Percentiles rank a stretch among this genome's conserved stretches.
Conservation (phyloP, 352 stramenopile genomes). For the Globisporangium viniferum region DNA sequence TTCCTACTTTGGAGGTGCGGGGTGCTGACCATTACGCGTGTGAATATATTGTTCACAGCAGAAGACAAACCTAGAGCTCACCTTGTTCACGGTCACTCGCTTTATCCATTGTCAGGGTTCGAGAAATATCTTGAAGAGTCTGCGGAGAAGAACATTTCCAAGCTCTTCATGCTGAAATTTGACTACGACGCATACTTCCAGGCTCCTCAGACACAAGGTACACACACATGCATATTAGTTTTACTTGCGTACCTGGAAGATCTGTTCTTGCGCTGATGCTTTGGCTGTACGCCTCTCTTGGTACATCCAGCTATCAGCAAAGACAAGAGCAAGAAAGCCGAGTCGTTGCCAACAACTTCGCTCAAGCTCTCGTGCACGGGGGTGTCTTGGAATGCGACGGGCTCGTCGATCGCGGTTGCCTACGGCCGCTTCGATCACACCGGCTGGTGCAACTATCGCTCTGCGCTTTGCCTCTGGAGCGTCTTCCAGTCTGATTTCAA, state of each 20-base stretch:
- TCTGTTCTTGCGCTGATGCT: not conserved
- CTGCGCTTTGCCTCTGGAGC: conserved; percentile 82
- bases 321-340: conserved; percentile 18
- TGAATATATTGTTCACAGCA: not conserved
- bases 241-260: not conserved
- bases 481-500: conserved; percentile 83
- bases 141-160: conserved; percentile 59
- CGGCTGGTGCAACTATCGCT: conserved; percentile 87
- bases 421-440: conserved; percentile 85
- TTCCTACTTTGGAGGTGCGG: conserved; percentile 41
- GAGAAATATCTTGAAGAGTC: conserved; percentile 58
- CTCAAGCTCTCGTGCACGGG: conserved; percentile 78
- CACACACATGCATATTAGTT: not conserved
- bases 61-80: not conserved
- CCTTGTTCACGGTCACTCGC: not conserved
- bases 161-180: conserved; percentile 62
- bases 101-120: conserved; percentile 29
- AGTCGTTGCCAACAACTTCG: conserved; percentile 17
- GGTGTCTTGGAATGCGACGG: conserved; percentile 85
- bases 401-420: conserved; percentile 73
- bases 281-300: not conserved
- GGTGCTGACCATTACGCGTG: not conserved
- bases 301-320: not conserved
- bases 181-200: conserved; percentile 75
- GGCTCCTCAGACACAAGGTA: conserved; percentile 27